These are phyloP conservation scores for Neonectria punicea DNA, from an alignment of 2,329 filamentous ascomycete genomes.

Conservation along the genomic window DNA sequence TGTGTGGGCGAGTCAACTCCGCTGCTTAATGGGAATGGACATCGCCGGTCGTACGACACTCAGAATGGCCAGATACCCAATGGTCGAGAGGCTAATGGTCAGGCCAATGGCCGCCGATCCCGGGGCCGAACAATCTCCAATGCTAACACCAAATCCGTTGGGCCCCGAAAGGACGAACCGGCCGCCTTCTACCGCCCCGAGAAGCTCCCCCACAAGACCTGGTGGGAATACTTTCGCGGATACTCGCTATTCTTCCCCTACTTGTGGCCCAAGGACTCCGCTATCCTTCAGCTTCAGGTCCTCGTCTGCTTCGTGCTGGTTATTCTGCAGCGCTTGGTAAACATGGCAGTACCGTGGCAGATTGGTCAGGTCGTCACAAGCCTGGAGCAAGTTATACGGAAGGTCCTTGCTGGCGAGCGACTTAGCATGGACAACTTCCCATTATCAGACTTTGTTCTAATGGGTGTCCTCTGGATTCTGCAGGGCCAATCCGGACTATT, in stretches of 20 bases:
- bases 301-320: slow-evolving; percentile 85
- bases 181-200: slow-evolving; percentile 90
- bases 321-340: slow-evolving; percentile 82
- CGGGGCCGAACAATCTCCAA: slow-evolving; percentile 52
- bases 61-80: slow-evolving; percentile 42
- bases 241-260: slow-evolving; percentile 97
- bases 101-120: slow-evolving; percentile 44
- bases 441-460: slow-evolving; percentile 47
- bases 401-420: slow-evolving; percentile 54
- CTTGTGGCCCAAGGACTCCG: slow-evolving; percentile 88
- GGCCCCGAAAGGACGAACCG: slow-evolving; percentile 65
- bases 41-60: slow-evolving; percentile 50
- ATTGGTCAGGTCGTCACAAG: slow-evolving; percentile 82
- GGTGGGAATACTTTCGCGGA: slow-evolving; percentile 95
- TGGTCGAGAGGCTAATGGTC: slow-evolving; percentile 41
- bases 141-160: slow-evolving; percentile 49
- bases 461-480: slow-evolving; percentile 80
- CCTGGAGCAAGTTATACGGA: slow-evolving; percentile 65
- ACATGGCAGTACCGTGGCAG: slow-evolving; percentile 85
- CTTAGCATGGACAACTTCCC: slow-evolving; percentile 50
- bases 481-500: slow-evolving; percentile 91
- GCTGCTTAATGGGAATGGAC: slow-evolving; percentile 62
- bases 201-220: slow-evolving; percentile 86
- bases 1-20: slow-evolving; percentile 69
- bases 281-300: slow-evolving; percentile 79